These are phyloP conservation scores for Straminergon stramineum DNA, from an alignment of 225 moss, liverwort and hornwort species.

Conservation along the genomic window DNA sequence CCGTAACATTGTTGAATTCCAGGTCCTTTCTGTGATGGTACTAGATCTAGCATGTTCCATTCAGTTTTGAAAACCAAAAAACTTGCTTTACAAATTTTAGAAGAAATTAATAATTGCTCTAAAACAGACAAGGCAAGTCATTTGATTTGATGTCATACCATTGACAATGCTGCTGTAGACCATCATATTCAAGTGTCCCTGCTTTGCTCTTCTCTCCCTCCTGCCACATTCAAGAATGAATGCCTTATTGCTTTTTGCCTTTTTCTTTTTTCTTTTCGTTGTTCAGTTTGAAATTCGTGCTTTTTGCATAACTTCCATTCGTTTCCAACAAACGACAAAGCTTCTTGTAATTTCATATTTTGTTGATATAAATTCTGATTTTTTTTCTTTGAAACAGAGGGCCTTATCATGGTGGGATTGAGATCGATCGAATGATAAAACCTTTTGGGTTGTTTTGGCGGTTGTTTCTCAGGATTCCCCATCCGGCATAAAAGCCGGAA, in stretches of 20 bases:
- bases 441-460: background rate
- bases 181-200: background rate
- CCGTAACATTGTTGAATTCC: background rate
- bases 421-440: background rate
- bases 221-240: background rate
- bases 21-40: background rate
- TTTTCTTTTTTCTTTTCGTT: too few species aligned
- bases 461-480: constrained; percentile 66
- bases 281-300: too few species aligned
- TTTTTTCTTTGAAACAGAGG: background rate
- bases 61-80: background rate
- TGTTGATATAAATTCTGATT: background rate
- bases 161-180: background rate
- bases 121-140: background rate
- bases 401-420: background rate
- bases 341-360: background rate
- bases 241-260: too few species aligned
- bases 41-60: background rate
- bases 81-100: background rate
- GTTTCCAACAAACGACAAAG: background rate
- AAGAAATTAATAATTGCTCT: background rate
- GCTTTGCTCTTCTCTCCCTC: background rate
- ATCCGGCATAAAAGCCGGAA: constrained; percentile 61
- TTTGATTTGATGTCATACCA: background rate
- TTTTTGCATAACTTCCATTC: background rate